These are phyloP conservation scores for Auriscalpium microsporum DNA, from an alignment of 768 basidiomycete species.

Conservation along the genomic window DNA sequence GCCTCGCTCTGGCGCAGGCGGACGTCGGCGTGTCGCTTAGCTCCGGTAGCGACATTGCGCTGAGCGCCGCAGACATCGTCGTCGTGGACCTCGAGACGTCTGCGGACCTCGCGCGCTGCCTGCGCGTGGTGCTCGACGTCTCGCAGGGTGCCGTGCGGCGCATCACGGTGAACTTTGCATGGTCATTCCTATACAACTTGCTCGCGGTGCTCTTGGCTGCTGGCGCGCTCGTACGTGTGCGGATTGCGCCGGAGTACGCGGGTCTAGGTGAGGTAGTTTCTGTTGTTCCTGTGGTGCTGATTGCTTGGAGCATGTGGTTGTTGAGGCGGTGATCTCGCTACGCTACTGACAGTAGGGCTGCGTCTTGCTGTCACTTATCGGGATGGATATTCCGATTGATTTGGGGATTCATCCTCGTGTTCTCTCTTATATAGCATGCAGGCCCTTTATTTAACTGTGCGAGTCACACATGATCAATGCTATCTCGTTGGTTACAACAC, in stretches of 20 bases:
- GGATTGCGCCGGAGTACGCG: slow-evolving; percentile 34
- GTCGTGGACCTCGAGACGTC: slow-evolving; percentile 25
- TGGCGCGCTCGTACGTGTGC: slow-evolving; percentile 35
- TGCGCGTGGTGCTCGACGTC: slow-evolving; percentile 32
- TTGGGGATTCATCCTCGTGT: neutral
- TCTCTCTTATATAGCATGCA: neutral
- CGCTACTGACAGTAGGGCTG: neutral
- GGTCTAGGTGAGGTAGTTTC: slow-evolving; percentile 37
- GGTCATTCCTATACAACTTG: slow-evolving; percentile 37
- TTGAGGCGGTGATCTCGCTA: slow-evolving; percentile 1
- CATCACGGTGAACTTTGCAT: slow-evolving; percentile 29
- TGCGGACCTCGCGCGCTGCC: slow-evolving; percentile 23
- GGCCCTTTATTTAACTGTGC: neutral
- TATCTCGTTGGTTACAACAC: too few relatives aligned
- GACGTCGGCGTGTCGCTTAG: slow-evolving; percentile 37
- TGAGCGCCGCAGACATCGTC: slow-evolving; percentile 39
- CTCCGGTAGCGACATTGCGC: slow-evolving; percentile 30
- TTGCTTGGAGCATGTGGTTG: slow-evolving; percentile 22
- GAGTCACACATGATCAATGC: neutral
- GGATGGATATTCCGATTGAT: neutral
- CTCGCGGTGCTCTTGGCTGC: slow-evolving; percentile 40
- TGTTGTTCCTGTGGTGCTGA: slow-evolving; percentile 32
- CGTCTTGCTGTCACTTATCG: neutral
- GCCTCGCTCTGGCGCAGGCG: slow-evolving; percentile 41
- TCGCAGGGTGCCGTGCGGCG: slow-evolving; percentile 26